Evolutionary conservation across 2,329 filamentous ascomycete species (phyloP), one percentile per base, ranked within the genome.

Genomic region (Arthrinium phaeospermum): DNA sequence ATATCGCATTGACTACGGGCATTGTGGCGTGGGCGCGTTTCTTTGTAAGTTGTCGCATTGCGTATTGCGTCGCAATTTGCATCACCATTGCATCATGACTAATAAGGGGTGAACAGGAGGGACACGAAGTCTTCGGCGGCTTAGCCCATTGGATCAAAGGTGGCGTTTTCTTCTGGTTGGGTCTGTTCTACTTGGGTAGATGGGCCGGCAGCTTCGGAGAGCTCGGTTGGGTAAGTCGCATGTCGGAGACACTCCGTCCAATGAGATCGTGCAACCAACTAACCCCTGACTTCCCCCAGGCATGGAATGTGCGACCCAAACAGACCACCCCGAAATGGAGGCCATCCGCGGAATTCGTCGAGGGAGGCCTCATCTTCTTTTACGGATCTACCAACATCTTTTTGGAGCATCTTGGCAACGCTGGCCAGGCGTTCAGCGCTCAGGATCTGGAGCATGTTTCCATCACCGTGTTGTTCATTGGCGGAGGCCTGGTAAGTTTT

Each of bases 101-200:
- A 45, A 37, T 46, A 27, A 30, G 4, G 14, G n/a, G 57, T 22
- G n/a, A 47, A 27, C 75, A 95, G 92, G 91, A 92, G 80, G 92
- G 89, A 6, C 81, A 82, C 30, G 86, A 86, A 3, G 85, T 98
- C 72, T 97, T 96, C 85, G 95, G 91, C 76, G 94, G 96, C 1
- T 86, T 98, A 57, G 96, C 96, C 10, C 96, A 98, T 80, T 98
- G 94, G 85, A 91, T 98, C 81, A 98, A 98, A 81, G 96, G 96
- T 67, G 94, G 94, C 4, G 93, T 98, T 71, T 98, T 98, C 86
- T 94, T 98, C 84, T 96, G 94, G 91, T 94, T 97, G 75, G 96
- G 96, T 12, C 83, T 98, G 27, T 84, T 98, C 73, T 97, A 94
- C 0, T 87, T 98, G 4, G 95, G 94, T 44, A 92, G 96, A 71